Percentiles rank a stretch among this genome's conserved stretches.
Evolutionary conservation across 208 protist species (phyloP).

Genomic region (Trypanosoma melophagium): DNA sequence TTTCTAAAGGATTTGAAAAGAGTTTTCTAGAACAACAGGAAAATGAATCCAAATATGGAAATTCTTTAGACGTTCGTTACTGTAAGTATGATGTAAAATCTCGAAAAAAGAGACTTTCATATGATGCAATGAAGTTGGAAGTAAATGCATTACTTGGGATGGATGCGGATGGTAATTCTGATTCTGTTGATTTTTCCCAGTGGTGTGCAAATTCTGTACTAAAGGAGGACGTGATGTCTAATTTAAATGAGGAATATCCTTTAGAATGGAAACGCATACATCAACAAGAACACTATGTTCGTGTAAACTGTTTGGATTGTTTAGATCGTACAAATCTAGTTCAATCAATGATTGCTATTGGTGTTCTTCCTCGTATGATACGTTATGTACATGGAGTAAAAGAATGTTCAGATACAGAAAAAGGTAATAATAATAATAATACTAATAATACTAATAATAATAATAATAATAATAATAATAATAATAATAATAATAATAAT

Average conservation of each 20-base stretch:
- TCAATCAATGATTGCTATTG: conserved; percentile 50
- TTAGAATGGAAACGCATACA: conserved; percentile 2
- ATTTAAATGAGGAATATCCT: neutral
- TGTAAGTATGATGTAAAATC: conserved; percentile 63
- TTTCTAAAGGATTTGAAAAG: conserved; percentile 55
- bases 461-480: neutral
- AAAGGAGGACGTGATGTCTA: neutral
- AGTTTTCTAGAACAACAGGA: conserved; percentile 29
- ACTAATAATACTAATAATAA: neutral
- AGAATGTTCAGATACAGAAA: neutral
- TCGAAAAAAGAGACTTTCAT: conserved; percentile 28
- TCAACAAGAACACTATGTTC: conserved; percentile 26
- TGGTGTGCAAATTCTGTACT: conserved; percentile 1
- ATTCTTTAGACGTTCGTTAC: conserved; percentile 23
- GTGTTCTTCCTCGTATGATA: conserved; percentile 58
- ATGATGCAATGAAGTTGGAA: conserved; percentile 35
- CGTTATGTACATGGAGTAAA: conserved; percentile 30
- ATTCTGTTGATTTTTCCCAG: conserved; percentile 20
- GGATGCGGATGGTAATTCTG: neutral
- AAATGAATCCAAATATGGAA: neutral
- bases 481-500: neutral
- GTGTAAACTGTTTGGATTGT: conserved; percentile 86
- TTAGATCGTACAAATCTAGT: conserved; percentile 81
- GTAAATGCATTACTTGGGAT: conserved; percentile 13
- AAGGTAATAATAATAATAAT: neutral